Evolutionary conservation across 306 rosid genomes (phyloP).

Genomic region (Inga leiocalycina): DNA sequence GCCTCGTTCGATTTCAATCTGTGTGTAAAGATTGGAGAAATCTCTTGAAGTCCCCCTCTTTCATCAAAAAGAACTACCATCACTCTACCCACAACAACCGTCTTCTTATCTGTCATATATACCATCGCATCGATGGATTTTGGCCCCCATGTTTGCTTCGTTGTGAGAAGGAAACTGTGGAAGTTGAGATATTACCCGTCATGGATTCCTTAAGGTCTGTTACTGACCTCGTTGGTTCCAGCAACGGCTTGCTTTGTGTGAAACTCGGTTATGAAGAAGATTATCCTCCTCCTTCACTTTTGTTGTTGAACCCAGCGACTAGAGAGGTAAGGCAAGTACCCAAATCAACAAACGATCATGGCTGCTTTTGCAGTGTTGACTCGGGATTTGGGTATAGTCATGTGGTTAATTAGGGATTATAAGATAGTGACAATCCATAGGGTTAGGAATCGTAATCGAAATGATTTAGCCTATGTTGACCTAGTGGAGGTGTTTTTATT

Average conservation of each 20-base stretch:
- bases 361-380: not conserved
- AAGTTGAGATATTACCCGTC: not conserved
- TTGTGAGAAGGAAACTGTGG: not conserved
- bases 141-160: not conserved
- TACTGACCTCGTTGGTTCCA: not conserved
- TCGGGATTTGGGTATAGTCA: not conserved
- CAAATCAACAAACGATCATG: not conserved
- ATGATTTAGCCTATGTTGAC: not conserved
- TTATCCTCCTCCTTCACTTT: not conserved
- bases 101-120: not conserved
- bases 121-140: too few relatives aligned
- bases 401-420: not conserved
- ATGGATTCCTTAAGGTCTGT: not conserved
- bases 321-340: not conserved
- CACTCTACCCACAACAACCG: not conserved
- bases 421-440: not conserved
- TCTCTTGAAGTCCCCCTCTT: not conserved
- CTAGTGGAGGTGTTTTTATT: not conserved
- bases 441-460: too few relatives aligned
- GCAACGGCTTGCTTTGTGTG: not conserved
- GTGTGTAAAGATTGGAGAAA: not conserved
- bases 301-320: not conserved
- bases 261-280: not conserved
- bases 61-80: not conserved
- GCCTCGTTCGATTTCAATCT: not conserved